A percentile compares a stretch with the other conserved stretches of the same genome.
Conservation (phyloP, 2,329 filamentous ascomycete species). For the Epichloe aotearoae region DNA sequence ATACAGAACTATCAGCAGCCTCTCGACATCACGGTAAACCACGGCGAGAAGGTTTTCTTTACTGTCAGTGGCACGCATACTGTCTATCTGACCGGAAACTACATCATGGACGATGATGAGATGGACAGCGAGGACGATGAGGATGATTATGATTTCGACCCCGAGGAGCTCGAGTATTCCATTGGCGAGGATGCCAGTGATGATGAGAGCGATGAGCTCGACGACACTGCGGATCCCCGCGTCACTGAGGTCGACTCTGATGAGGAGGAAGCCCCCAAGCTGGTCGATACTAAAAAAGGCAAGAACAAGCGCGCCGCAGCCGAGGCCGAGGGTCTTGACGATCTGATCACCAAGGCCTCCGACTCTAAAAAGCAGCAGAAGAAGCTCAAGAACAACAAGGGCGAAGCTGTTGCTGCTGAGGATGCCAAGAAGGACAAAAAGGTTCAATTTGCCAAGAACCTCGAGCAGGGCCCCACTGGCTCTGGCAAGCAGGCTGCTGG, state of each 20-base stretch:
- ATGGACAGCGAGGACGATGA: slow-evolving; percentile 44
- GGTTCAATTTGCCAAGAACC: slow-evolving; percentile 97
- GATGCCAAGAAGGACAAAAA: slow-evolving; percentile 65
- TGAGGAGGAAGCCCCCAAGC: slow-evolving; percentile 55
- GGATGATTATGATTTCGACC: slow-evolving; percentile 69
- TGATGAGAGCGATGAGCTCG: slow-evolving; percentile 63
- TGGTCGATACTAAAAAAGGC: slow-evolving; percentile 49
- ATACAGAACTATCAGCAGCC: slow-evolving; percentile 83
- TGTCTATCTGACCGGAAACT: slow-evolving; percentile 91
- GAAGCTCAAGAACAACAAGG: slow-evolving; percentile 98
- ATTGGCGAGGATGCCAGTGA: slow-evolving; percentile 62
- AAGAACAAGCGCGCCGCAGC: slow-evolving; percentile 93
- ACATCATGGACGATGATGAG: slow-evolving; percentile 61
- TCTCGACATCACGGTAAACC: slow-evolving; percentile 80
- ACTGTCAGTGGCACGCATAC: slow-evolving; percentile 80
- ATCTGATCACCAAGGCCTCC: slow-evolving; percentile 65
- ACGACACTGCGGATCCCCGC: slow-evolving; percentile 65
- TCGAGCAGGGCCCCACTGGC: slow-evolving; percentile 87
- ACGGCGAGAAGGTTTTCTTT: slow-evolving; percentile 87
- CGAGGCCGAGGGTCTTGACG: slow-evolving; percentile 61
- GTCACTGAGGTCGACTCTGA: slow-evolving; percentile 73
- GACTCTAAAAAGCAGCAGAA: slow-evolving; percentile 89
- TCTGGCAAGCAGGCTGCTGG: slow-evolving; percentile 33
- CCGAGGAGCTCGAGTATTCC: slow-evolving; percentile 63
- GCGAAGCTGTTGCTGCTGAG: slow-evolving; percentile 59